Conservation (phyloP, 1,139 yeast species). For the Hansenula sp. region DNA sequence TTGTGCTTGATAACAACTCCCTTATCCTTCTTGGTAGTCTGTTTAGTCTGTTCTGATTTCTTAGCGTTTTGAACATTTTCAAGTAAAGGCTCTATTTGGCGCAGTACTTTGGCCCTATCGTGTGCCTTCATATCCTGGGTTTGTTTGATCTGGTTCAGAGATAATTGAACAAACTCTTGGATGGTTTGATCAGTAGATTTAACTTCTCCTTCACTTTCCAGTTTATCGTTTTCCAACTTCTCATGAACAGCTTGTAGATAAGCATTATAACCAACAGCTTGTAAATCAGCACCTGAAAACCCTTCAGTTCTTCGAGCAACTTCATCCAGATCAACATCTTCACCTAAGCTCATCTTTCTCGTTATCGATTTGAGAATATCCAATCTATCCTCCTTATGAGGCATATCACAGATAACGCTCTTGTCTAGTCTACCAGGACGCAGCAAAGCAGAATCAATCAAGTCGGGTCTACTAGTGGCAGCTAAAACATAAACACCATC, state of each 20-base stretch:
- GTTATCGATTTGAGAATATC: slow-evolving; percentile 70
- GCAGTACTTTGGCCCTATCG: slow-evolving; percentile 42
- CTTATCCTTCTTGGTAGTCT: slow-evolving; percentile 5
- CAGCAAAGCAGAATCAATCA: slow-evolving; percentile 89
- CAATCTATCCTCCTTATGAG: slow-evolving; percentile 61
- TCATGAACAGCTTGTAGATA: slow-evolving; percentile 88
- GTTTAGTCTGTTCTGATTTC: not conserved
- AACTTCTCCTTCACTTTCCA: slow-evolving; percentile 28
- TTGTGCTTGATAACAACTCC: slow-evolving; percentile 40
- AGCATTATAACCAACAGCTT: slow-evolving; percentile 89
- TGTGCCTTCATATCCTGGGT: slow-evolving; percentile 31
- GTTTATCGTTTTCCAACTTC: slow-evolving; percentile 44
- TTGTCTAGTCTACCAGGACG: slow-evolving; percentile 97
- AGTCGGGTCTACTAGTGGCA: slow-evolving; percentile 93
- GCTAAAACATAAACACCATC: slow-evolving; percentile 97
- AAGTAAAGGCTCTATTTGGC: slow-evolving; percentile 41
- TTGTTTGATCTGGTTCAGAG: slow-evolving; percentile 27
- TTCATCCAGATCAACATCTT: slow-evolving; percentile 48
- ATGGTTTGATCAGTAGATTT: slow-evolving; percentile 22
- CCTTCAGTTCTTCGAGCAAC: slow-evolving; percentile 68
- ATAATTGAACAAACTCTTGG: slow-evolving; percentile 34
- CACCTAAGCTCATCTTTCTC: slow-evolving; percentile 45
- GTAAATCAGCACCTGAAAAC: slow-evolving; percentile 93
- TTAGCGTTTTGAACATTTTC: slow-evolving; percentile 9
- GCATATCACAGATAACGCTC: slow-evolving; percentile 87